Conservation (phyloP, 2,329 filamentous ascomycete species). For the Paramyrothecium sp. region DNA sequence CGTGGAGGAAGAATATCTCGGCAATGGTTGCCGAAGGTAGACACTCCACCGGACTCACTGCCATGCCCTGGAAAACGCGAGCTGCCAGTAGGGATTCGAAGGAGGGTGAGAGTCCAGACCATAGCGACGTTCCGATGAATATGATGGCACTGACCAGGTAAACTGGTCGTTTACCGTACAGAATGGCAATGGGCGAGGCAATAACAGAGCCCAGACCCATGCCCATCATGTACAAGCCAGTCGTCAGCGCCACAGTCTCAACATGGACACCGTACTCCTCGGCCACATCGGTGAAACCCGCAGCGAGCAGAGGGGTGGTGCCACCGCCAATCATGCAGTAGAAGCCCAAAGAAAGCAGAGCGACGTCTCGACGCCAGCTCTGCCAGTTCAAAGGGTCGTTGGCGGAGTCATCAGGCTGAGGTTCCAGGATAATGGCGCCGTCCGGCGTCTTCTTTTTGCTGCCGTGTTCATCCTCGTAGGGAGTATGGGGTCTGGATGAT, state of each 20-base stretch:
- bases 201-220: conserved; percentile 82
- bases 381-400: conserved; percentile 97
- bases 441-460: conserved; percentile 76
- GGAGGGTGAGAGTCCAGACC: conserved; percentile 82
- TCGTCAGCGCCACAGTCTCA: conserved; percentile 78
- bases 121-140: conserved; percentile 75
- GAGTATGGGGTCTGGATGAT: conserved; percentile 9
- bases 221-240: conserved; percentile 92
- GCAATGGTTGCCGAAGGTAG: conserved; percentile 91
- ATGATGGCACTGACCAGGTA: conserved; percentile 76
- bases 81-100: conserved; percentile 79
- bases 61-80: conserved; percentile 82
- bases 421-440: conserved; percentile 82
- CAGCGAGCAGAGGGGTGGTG: conserved; percentile 86
- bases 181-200: conserved; percentile 84
- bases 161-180: conserved; percentile 87
- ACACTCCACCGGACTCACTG: conserved; percentile 88
- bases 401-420: conserved; percentile 84
- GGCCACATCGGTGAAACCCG: conserved; percentile 83
- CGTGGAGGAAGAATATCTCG: conserved; percentile 94
- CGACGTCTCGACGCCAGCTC: conserved; percentile 73
- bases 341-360: conserved; percentile 79
- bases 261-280: conserved; percentile 62
- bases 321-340: conserved; percentile 94
- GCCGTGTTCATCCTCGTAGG: conserved; percentile 20